Evolutionary conservation across 164 flowering plant species (phyloP), one percentile per base, ranked within the genome.

Genomic region (Paratinospora sagittata): DNA sequence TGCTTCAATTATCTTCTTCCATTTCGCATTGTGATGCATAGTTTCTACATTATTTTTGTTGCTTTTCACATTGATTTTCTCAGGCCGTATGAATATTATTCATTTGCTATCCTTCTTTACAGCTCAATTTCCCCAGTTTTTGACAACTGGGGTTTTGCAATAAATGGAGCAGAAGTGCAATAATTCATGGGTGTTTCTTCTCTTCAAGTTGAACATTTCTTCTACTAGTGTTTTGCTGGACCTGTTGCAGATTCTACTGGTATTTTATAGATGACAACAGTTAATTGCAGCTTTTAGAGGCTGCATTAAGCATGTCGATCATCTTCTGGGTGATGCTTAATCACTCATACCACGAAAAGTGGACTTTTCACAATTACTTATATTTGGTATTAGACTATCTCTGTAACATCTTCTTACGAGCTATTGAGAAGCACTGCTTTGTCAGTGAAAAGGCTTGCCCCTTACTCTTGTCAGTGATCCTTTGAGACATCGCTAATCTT

Each of bases 301-400:
- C 88, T 84, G 90, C 89, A 77, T 27, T 49, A 82, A 85, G 85
- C 79, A 91, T 91, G 93, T 81, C 86, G 87, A 77, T 81, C 80
- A 72, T 67, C 74, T 71, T 78, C 65, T 78, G 77, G 78, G 74
- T 80, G 78, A 77, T 81, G 74, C 76, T 82, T 73, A 81, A 77
- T 80, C 79, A 76, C 73, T 82, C 80, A 37, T 77, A 80, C 76
- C 70, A 82, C 85, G 87, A 85, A 67, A 82, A 85, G 73, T 77
- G 82, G 77, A 67, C 76, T 74, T 69, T 80, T 78, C 33, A 71
- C 74, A 52, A 81, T 63, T 64, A 71, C 70, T 62, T 79, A 72
- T 67, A 77, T 79, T 78, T 75, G 71, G 57, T 78, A 82, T 76
- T 76, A 74, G 83, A 77, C 45, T 76, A 75, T 78, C 67, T 74